Evolutionary conservation across 495 filamentous ascomycete genomes (phyloP), one percentile per base, ranked within the genome.

Genomic region (Penicillium pulvis): DNA sequence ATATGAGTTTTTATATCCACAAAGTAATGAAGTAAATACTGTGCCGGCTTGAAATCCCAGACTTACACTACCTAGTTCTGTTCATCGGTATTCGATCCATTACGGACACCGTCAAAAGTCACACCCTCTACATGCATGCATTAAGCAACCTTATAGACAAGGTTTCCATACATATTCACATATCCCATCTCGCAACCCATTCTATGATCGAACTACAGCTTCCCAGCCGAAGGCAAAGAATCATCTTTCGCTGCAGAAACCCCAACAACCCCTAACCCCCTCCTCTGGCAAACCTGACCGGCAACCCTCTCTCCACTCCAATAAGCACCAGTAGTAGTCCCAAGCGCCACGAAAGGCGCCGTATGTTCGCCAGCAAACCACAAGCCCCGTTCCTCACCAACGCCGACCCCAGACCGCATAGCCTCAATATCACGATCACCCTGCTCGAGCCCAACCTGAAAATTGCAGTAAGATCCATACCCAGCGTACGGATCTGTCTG

Each of bases 301-400:
- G 82, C 93, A 33, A 90, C 90, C 6, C 81, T 81, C 74, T 97
- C 90, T 1, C 93, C 93, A 70, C 90, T 92, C 92, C 91, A 96
- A 60, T 91, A 97, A 11, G 93, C 93, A 2, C 93, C 93, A 3
- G 91, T 93, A 11, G 86, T 88, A 8, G 92, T 97, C 1, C 93
- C 93, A 51, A 96, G 70, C 16, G 90, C 91, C 19, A 93, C 85
- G 71, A 96, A 95, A 28, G 93, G 93, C 26, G 91, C 86, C 28
- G 93, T 96, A 75, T 97, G 94, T 71, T 98, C 93, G 0, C 93
- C 93, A 1, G 93, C 94, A 62, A 97, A 84, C 93, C 93, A 98
- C 4, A 97, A 61, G 1, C 87, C 85, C 17, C 89, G 79, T 12
- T 82, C 84, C 5, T 84, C 79, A 44, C 90, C 73, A 3, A 70